Conservation (phyloP, 1,284 basidiomycete genomes). For the Xanthoconium separans region DNA sequence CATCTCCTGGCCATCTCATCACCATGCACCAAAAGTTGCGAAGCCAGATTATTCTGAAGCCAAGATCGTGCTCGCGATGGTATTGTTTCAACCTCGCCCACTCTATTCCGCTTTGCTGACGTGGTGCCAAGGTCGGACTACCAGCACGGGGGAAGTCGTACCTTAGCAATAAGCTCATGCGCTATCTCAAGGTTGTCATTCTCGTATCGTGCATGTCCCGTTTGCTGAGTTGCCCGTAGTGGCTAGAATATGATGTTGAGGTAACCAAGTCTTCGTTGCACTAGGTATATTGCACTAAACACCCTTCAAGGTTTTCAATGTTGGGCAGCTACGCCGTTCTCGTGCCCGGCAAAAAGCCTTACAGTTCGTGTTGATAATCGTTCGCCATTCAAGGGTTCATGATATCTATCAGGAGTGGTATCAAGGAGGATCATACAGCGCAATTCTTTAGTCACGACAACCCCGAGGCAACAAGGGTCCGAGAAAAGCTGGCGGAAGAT, state of each 20-base stretch:
- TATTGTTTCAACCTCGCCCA: slow-evolving; percentile 41
- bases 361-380: slow-evolving; percentile 47
- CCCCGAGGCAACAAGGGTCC: slow-evolving; percentile 69
- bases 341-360: slow-evolving; percentile 78
- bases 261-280: slow-evolving; percentile 36
- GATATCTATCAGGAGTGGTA: slow-evolving; percentile 54
- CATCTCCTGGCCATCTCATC: background rate
- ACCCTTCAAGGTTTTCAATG: slow-evolving; percentile 86
- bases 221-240: slow-evolving; percentile 49
- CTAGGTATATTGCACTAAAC: slow-evolving; percentile 3
- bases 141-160: slow-evolving; percentile 86
- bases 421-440: slow-evolving; percentile 89
- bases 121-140: slow-evolving; percentile 63
- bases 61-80: slow-evolving; percentile 99
- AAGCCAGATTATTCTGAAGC: slow-evolving; percentile 98
- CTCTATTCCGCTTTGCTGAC: slow-evolving; percentile 1
- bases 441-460: slow-evolving; percentile 92
- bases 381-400: slow-evolving; percentile 5
- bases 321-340: slow-evolving; percentile 90
- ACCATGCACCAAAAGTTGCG: slow-evolving; percentile 54
- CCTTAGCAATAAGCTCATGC: slow-evolving; percentile 80
- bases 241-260: slow-evolving; percentile 98
- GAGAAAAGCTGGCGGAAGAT: slow-evolving; percentile 88
- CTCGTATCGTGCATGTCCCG: background rate
- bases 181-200: slow-evolving; percentile 67